phyloP scores from a whole-genome alignment of 2,329 filamentous ascomycete species.

The Hymenotorrendiella dingleyae region DNA sequence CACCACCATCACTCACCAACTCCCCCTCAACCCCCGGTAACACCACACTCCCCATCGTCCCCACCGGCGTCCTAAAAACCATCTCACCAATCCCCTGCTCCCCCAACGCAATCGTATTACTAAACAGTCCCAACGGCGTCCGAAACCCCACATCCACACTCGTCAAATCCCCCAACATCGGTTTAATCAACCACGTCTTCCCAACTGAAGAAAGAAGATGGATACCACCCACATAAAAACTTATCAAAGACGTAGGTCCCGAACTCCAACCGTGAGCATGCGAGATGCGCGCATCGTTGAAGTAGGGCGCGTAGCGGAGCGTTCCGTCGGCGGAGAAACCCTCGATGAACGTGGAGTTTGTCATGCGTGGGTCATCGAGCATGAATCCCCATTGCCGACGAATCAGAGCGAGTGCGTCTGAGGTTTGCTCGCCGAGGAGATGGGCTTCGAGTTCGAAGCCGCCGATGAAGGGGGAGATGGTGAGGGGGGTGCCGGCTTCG shows the following conservation, averaged over 20 bases:
- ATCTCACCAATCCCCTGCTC: background rate
- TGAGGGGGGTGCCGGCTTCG: slow-evolving; percentile 39
- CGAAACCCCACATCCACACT: slow-evolving; percentile 34
- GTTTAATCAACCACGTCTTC: slow-evolving; percentile 27
- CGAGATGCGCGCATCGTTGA: slow-evolving; percentile 29
- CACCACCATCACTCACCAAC: background rate
- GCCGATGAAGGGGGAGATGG: slow-evolving; percentile 41
- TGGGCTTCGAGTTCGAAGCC: slow-evolving; percentile 42
- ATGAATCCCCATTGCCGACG: slow-evolving; percentile 55
- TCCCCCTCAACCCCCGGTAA: slow-evolving; percentile 2
- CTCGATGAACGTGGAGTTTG: slow-evolving; percentile 33
- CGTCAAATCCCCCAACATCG: slow-evolving; percentile 32
- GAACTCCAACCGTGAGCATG: slow-evolving; percentile 33
- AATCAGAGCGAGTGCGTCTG: slow-evolving; percentile 48
- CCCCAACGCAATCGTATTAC: background rate
- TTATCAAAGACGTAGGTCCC: slow-evolving; percentile 28
- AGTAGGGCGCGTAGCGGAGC: slow-evolving; percentile 33
- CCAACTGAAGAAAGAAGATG: slow-evolving; percentile 21
- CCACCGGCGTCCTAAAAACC: slow-evolving; percentile 2
- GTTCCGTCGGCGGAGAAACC: slow-evolving; percentile 32
- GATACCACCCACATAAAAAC: slow-evolving; percentile 26
- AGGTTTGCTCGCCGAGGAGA: slow-evolving; percentile 37
- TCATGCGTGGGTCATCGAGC: slow-evolving; percentile 36
- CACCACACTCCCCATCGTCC: slow-evolving; percentile 1
- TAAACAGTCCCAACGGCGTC: slow-evolving; percentile 18